Conservation (phyloP, 73 alveolate genomes). For the Blepharisma stoltei region DNA sequence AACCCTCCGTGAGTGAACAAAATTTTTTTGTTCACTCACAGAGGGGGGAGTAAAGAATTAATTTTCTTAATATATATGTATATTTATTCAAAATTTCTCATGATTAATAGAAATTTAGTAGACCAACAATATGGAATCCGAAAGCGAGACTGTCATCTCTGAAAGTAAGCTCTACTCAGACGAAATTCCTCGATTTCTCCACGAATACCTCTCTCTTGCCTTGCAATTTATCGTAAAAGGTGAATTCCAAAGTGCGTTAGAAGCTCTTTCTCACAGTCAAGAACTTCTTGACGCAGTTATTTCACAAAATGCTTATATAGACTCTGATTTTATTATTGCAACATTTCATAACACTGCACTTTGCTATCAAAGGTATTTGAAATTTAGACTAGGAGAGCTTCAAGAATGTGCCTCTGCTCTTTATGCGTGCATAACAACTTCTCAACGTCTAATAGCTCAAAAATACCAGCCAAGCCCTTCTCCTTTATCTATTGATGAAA, state of each 20-base stretch:
- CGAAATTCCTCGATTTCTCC: constrained; percentile 16
- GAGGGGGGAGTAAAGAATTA: too few species aligned
- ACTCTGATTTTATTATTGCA: background rate
- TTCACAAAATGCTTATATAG: background rate
- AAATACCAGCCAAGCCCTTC: background rate
- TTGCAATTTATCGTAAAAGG: background rate
- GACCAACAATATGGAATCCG: background rate
- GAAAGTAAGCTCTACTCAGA: background rate
- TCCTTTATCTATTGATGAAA: background rate
- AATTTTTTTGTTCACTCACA: too few species aligned
- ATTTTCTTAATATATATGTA: too few species aligned
- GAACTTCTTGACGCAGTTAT: constrained; percentile 12
- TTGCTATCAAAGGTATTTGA: constrained; percentile 4
- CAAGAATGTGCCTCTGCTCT: background rate
- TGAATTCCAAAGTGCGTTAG: background rate
- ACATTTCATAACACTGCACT: background rate
- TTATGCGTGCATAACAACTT: background rate
- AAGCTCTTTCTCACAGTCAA: constrained; percentile 7
- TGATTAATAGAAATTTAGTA: too few species aligned
- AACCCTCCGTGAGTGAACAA: too few species aligned
- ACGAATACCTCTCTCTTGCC: constrained; percentile 4
- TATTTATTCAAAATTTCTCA: too few species aligned
- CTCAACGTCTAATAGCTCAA: background rate
- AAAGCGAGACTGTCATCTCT: constrained; percentile 4
- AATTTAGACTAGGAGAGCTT: background rate